phyloP scores from a whole-genome alignment of 305 asterid species.

The Fraxinus paxiana region DNA sequence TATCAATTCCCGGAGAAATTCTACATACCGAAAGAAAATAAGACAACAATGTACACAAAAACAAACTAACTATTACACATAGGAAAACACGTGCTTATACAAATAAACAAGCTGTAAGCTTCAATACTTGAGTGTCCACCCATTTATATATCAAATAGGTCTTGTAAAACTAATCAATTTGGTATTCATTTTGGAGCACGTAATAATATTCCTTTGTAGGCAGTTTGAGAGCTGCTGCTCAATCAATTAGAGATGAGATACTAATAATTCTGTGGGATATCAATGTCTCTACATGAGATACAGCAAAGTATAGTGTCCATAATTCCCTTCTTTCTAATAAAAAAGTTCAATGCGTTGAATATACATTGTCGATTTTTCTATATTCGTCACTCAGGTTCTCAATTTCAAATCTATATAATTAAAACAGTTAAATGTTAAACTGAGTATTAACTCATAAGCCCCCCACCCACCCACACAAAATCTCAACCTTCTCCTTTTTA shows the following conservation, averaged over 20 bases:
- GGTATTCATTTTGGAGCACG: neutral
- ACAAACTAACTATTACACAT: neutral
- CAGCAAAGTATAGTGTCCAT: neutral
- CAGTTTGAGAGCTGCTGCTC: neutral
- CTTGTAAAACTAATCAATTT: neutral
- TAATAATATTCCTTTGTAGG: neutral
- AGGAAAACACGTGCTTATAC: neutral
- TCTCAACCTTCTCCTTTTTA: neutral
- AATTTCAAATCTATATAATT: neutral
- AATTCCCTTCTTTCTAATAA: neutral
- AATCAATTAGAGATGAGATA: neutral
- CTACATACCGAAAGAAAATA: constrained; percentile 38
- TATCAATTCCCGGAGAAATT: constrained; percentile 85
- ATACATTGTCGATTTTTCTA: neutral
- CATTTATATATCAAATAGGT: neutral
- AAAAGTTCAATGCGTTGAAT: neutral
- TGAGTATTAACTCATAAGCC: too few relatives aligned
- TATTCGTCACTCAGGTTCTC: neutral
- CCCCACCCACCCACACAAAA: too few relatives aligned
- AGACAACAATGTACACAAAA: neutral
- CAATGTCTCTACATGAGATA: neutral
- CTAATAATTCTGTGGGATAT: neutral
- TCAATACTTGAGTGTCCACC: neutral
- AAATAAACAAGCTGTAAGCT: neutral
- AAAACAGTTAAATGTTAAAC: neutral